A percentile compares a stretch with the other conserved stretches of the same genome.
Evolutionary conservation across 1,284 basidiomycete genomes (phyloP).

Genomic region (Retiboletus flavoniger): DNA sequence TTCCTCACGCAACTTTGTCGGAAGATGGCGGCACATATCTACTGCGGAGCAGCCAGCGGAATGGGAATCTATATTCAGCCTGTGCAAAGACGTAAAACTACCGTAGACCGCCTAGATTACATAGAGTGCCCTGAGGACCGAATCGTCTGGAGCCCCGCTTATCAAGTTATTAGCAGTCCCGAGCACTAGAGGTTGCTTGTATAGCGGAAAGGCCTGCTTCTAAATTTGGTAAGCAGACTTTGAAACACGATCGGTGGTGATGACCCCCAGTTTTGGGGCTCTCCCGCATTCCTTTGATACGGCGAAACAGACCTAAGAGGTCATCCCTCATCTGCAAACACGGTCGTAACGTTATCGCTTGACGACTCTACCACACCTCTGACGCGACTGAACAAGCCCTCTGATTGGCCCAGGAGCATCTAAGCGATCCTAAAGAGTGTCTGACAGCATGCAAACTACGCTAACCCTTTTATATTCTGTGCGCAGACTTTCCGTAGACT

Average conservation of each 20-base stretch:
- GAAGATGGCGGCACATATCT: conserved; percentile 41
- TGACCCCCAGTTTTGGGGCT: neutral
- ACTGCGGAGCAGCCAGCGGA: conserved; percentile 36
- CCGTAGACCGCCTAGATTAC: conserved; percentile 11
- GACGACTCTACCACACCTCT: too few relatives aligned
- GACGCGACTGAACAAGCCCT: too few relatives aligned
- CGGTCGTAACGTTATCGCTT: too few relatives aligned
- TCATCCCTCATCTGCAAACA: too few relatives aligned
- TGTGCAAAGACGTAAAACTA: conserved; percentile 38
- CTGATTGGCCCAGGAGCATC: too few relatives aligned
- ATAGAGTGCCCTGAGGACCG: neutral
- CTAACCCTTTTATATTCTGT: too few relatives aligned
- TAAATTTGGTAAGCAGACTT: conserved; percentile 11
- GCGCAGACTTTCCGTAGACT: too few relatives aligned
- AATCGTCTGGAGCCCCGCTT: neutral
- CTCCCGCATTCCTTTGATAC: too few relatives aligned
- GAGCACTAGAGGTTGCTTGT: neutral
- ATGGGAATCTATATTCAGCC: conserved; percentile 52
- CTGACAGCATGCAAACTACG: too few relatives aligned
- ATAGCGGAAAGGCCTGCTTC: conserved; percentile 1
- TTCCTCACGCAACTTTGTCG: conserved; percentile 50
- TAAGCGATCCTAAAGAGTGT: too few relatives aligned
- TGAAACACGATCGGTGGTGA: too few relatives aligned
- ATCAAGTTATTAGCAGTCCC: neutral
- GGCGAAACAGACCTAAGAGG: too few relatives aligned